Percentiles rank a stretch among this genome's conserved stretches.
phyloP scores from a whole-genome alignment of 2,329 filamentous ascomycete genomes.

The Colletotrichum cordylinicola region DNA sequence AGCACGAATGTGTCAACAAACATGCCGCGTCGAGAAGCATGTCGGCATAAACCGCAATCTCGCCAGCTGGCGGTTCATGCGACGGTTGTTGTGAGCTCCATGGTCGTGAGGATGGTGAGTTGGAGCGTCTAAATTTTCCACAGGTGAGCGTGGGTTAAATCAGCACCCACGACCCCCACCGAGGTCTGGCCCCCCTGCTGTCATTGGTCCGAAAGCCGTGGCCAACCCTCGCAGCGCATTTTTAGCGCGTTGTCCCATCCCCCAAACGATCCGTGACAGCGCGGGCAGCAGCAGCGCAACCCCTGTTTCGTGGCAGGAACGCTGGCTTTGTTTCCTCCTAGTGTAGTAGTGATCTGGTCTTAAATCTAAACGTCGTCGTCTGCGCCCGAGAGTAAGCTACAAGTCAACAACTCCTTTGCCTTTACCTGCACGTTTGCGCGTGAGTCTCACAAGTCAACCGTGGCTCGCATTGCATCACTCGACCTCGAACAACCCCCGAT shows the following conservation, averaged over 20 bases:
- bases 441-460: background rate
- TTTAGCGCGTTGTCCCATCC: background rate
- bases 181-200: background rate
- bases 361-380: background rate
- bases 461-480: background rate
- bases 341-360: constrained; percentile 25
- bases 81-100: background rate
- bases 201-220: background rate
- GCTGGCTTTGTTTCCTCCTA: constrained; percentile 13
- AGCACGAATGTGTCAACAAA: background rate
- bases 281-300: background rate
- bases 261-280: background rate
- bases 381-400: background rate
- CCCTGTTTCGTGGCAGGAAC: constrained; percentile 11
- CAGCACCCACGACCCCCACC: background rate
- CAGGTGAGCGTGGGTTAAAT: constrained; percentile 4
- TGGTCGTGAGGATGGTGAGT: background rate
- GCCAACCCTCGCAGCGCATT: background rate
- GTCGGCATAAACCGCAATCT: background rate
- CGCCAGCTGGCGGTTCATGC: background rate
- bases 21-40: background rate
- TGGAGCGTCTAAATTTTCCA: background rate
- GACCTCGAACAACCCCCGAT: background rate
- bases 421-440: background rate
- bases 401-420: background rate